A percentile compares a stretch with the other conserved stretches of the same genome.
phyloP scores from a whole-genome alignment of 306 rosid genomes.

The Casuarina equisetifolia region DNA sequence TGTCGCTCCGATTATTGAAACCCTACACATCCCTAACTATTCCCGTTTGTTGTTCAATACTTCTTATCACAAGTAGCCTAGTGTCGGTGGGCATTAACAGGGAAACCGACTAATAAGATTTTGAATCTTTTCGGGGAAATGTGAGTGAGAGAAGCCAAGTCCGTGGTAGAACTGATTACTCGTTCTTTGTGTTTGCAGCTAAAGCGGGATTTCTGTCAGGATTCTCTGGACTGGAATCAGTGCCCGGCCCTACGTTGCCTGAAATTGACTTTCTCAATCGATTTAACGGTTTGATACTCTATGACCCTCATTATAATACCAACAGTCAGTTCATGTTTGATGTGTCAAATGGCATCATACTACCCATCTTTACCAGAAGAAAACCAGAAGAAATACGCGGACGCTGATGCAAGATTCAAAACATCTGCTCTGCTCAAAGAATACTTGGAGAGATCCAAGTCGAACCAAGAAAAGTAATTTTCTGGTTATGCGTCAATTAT shows the following conservation, averaged over 20 bases:
- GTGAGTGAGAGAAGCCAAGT: background rate
- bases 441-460: constrained; percentile 71
- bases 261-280: constrained; percentile 73
- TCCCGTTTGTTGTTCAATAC: too few species aligned
- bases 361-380: constrained; percentile 57
- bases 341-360: constrained; percentile 25
- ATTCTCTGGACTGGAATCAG: constrained; percentile 73
- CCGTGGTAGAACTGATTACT: constrained; percentile 2
- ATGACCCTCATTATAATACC: background rate
- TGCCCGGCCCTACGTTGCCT: constrained; percentile 90
- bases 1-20: constrained; percentile 18
- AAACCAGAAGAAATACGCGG: constrained; percentile 86
- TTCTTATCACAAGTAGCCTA: background rate
- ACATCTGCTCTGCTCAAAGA: constrained; percentile 68
- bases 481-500: constrained; percentile 4
- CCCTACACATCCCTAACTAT: constrained; percentile 35
- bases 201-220: constrained; percentile 90
- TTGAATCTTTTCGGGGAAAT: background rate
- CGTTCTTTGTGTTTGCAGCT: constrained; percentile 43
- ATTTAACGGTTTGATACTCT: constrained; percentile 52
- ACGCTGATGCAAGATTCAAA: constrained; percentile 69
- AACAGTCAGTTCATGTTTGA: constrained; percentile 15
- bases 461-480: constrained; percentile 81
- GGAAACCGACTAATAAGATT: background rate
- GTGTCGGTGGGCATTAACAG: background rate